A percentile compares a stretch with the other conserved stretches of the same genome.
Evolutionary conservation across 2,329 filamentous ascomycete species (phyloP).

Genomic region (Sphaerulina populicola): DNA sequence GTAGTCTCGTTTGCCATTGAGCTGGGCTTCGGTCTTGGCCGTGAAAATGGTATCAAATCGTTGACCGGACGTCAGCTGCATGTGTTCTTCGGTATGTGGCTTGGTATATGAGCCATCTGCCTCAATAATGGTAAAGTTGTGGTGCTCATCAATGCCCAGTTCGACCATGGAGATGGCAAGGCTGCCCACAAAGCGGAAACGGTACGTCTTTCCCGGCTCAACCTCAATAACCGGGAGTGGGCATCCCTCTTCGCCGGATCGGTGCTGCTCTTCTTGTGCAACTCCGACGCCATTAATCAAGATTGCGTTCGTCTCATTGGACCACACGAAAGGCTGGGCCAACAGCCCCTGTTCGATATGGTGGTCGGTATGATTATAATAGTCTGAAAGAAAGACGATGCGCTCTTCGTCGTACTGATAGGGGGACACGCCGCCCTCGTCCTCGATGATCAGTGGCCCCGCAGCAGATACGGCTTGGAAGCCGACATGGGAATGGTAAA

Average conservation of each 20-base stretch:
- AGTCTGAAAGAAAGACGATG: conserved; percentile 49
- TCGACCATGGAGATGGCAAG: conserved; percentile 49
- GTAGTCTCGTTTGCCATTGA: conserved; percentile 36
- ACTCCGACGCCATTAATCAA: conserved; percentile 48
- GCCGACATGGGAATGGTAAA: conserved; percentile 60
- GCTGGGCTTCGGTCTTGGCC: conserved; percentile 44
- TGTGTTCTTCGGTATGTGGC: conserved; percentile 40
- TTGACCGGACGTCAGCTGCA: conserved; percentile 53
- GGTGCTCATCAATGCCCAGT: conserved; percentile 51
- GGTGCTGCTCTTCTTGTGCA: conserved; percentile 17
- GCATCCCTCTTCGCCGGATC: conserved; percentile 19
- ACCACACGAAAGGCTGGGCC: conserved; percentile 47
- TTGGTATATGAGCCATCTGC: conserved; percentile 50
- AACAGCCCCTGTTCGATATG: conserved; percentile 46
- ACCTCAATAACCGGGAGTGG: conserved; percentile 46
- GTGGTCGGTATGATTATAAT: conserved; percentile 48
- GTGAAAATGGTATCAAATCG: conserved; percentile 52
- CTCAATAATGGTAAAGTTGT: conserved; percentile 50
- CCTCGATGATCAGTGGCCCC: conserved; percentile 53
- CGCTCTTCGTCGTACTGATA: conserved; percentile 57
- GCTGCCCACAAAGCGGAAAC: conserved; percentile 52
- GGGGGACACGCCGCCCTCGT: conserved; percentile 35
- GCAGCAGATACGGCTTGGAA: conserved; percentile 53
- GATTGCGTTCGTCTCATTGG: conserved; percentile 51
- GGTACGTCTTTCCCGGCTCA: conserved; percentile 53